Evolutionary conservation across 805 yeast species (phyloP).

Genomic region (Pichia membranifaciens): DNA sequence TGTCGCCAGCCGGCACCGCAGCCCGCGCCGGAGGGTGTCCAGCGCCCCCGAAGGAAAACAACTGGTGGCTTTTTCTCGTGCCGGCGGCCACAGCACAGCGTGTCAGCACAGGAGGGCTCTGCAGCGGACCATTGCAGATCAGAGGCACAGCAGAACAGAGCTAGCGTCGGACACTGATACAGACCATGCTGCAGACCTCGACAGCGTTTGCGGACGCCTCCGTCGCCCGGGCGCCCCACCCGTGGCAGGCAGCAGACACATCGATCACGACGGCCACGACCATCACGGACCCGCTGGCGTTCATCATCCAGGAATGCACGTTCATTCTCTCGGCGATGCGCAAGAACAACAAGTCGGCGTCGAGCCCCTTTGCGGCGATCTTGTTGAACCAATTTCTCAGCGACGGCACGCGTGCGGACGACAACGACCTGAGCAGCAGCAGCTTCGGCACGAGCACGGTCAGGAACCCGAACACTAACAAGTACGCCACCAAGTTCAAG

Average conservation of each 20-base stretch:
- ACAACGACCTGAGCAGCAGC: slow-evolving; percentile 15
- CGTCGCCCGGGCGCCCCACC: no score
- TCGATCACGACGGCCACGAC: neutral
- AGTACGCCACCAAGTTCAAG: slow-evolving; percentile 22
- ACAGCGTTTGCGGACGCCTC: no score
- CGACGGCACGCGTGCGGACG: slow-evolving; percentile 27
- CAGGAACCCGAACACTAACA: neutral
- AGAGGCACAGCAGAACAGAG: no score
- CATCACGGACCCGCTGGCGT: slow-evolving; percentile 63
- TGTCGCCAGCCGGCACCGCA: no score
- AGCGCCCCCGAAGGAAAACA: no score
- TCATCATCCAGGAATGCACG: slow-evolving; percentile 85
- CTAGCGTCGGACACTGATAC: no score
- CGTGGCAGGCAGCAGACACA: neutral
- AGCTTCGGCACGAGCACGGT: slow-evolving; percentile 19
- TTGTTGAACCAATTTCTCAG: slow-evolving; percentile 49
- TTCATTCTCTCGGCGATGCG: slow-evolving; percentile 85
- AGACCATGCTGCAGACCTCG: no score
- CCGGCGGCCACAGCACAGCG: no score
- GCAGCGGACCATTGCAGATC: no score
- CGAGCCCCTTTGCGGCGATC: slow-evolving; percentile 76
- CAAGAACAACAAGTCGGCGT: slow-evolving; percentile 62
- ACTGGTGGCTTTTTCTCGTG: no score
- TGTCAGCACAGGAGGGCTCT: no score
- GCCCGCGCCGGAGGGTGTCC: no score